Evolutionary conservation across 2,329 filamentous ascomycete genomes (phyloP).

Genomic region (Fusarium drepaniforme): DNA sequence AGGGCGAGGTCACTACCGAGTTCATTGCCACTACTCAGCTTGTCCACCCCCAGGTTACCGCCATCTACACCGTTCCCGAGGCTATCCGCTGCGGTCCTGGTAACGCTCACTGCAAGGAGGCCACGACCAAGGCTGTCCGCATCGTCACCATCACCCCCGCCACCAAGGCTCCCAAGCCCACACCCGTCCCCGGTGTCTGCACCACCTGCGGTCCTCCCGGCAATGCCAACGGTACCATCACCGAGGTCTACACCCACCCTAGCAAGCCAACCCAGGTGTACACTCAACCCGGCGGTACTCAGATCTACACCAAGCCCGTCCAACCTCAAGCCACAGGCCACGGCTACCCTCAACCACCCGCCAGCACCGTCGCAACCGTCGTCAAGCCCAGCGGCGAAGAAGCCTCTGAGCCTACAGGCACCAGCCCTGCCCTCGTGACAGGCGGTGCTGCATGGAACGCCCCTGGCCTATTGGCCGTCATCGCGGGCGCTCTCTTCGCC

Average conservation of each 20-base stretch:
- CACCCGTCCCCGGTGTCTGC: conserved; percentile 43
- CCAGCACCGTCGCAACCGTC: conserved; percentile 27
- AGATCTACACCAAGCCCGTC: neutral
- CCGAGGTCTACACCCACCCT: conserved; percentile 1
- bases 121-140: conserved; percentile 40
- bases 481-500: conserved; percentile 22
- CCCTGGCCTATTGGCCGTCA: conserved; percentile 21
- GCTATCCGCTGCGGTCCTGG: conserved; percentile 44
- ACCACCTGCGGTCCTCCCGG: conserved; percentile 37
- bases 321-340: neutral
- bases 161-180: conserved; percentile 39
- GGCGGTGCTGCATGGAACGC: conserved; percentile 26
- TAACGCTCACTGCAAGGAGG: conserved; percentile 43
- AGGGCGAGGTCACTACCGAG: conserved; percentile 39
- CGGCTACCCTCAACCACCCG: conserved; percentile 7
- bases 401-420: conserved; percentile 18
- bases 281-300: neutral
- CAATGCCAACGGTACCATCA: conserved; percentile 13
- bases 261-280: conserved; percentile 1
- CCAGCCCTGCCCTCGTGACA: conserved; percentile 19
- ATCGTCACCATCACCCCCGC: conserved; percentile 44
- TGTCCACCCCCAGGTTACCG: conserved; percentile 41
- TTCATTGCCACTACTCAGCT: conserved; percentile 39
- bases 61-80: conserved; percentile 46
- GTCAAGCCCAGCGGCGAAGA: conserved; percentile 25